Evolutionary conservation across 768 basidiomycete species (phyloP), one percentile per base, ranked within the genome.

Genomic region (Arthromyces matolae): DNA sequence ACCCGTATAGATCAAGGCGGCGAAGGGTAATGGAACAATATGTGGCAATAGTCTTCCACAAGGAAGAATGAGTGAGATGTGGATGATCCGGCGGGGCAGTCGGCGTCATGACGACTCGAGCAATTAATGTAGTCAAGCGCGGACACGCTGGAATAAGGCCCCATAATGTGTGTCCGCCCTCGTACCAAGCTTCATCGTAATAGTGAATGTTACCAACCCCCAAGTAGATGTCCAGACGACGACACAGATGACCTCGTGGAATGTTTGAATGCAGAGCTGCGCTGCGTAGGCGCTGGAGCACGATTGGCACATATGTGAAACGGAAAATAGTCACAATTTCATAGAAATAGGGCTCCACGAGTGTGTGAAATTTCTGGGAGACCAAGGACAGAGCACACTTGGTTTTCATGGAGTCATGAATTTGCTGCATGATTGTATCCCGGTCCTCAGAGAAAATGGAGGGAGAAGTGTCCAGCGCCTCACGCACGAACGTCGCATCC

Each of bases 351-450:
- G 8, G 12, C 19, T 52, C 51, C 20, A 25, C 40, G 13, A 52
- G 10, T n/a, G 14, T 8, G 12, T 52, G 33, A 20, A 47, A 52
- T 2, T 8, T 3, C 16, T 34, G 47, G 9, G 40, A 52, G 12
- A 47, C 51, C 13, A 47, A 29, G 20, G 39, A 46, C n/a, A n/a
- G 20, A 51, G 44, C 3, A 39, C 23, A 25, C 32, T 51, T 51
- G 3, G 27, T 42, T 8, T 25, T 27, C 39, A 51, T 51, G 0
- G 40, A 51, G 2, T 37, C 16, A 18, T 37, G 39, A 18, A 51
- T 34, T 13, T 9, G 20, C 5, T 41, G 9, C 2, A 40, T 18
- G 3, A 39, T 29, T 14, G 13, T 5, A 9, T 48, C 14, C 3
- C 27, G 42, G 5, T 33, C 36, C 19, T 41, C 31, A 10, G 20